Percentiles rank a stretch among this genome's conserved stretches.
phyloP scores from a whole-genome alignment of 768 basidiomycete species.

The Mycena chlorophos region DNA sequence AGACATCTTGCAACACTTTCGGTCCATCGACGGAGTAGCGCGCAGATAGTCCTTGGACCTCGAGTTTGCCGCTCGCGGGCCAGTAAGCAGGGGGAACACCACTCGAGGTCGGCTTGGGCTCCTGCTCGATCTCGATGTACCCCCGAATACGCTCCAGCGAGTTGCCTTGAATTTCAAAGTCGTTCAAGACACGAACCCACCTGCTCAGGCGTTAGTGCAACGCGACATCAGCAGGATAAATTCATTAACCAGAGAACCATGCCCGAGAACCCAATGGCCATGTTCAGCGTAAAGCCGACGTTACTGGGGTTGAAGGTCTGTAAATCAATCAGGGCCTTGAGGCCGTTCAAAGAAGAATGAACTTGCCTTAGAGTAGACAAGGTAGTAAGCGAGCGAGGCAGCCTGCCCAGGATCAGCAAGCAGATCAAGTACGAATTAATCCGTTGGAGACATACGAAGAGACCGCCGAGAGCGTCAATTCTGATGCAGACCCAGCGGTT shows the following conservation, averaged over 20 bases:
- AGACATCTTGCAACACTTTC: conserved; percentile 43
- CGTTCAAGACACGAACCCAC: conserved; percentile 26
- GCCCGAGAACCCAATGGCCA: conserved; percentile 47
- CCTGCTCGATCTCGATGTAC: conserved; percentile 49
- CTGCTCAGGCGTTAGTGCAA: background rate
- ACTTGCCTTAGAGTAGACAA: conserved; percentile 30
- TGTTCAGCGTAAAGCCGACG: conserved; percentile 42
- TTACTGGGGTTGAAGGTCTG: conserved; percentile 34
- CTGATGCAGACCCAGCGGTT: conserved; percentile 41
- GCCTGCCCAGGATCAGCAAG: conserved; percentile 3
- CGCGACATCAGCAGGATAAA: conserved; percentile 21
- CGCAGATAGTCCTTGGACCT: conserved; percentile 46
- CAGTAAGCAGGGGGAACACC: conserved; percentile 53
- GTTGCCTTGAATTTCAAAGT: conserved; percentile 33
- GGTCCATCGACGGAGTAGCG: conserved; percentile 41
- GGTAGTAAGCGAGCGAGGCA: conserved; percentile 43
- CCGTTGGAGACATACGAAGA: conserved; percentile 35
- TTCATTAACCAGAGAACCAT: conserved; percentile 42
- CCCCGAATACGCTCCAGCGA: conserved; percentile 42
- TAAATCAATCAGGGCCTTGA: conserved; percentile 24
- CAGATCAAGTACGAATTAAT: background rate
- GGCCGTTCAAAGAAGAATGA: conserved; percentile 25
- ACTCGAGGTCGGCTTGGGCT: conserved; percentile 34
- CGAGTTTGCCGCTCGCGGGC: conserved; percentile 48
- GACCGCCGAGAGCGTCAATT: conserved; percentile 42